Percentiles rank a stretch among this genome's conserved stretches.
phyloP scores from a whole-genome alignment of 495 filamentous ascomycete species.

The Podospora comata region DNA sequence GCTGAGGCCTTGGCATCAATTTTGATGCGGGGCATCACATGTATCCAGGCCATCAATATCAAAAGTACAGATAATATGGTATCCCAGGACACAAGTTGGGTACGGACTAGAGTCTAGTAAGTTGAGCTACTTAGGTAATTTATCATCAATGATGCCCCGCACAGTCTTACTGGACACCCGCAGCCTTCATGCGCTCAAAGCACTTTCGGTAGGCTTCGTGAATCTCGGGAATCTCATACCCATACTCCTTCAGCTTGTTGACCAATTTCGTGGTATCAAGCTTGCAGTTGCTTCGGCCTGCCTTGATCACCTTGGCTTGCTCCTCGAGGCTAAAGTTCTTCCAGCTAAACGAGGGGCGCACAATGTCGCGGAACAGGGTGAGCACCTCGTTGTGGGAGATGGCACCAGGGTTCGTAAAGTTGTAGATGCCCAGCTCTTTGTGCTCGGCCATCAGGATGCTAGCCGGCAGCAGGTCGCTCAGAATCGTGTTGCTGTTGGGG shows the following conservation, averaged over 20 bases:
- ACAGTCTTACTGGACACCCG: slow-evolving; percentile 42
- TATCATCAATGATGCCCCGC: neutral
- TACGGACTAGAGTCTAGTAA: neutral
- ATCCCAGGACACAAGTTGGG: no score
- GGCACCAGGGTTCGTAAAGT: slow-evolving; percentile 66
- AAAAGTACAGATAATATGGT: neutral
- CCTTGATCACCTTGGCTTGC: slow-evolving; percentile 65
- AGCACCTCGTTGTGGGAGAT: slow-evolving; percentile 68
- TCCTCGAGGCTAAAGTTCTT: slow-evolving; percentile 64
- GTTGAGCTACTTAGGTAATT: neutral
- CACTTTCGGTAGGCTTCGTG: slow-evolving; percentile 59
- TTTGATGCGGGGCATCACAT: neutral
- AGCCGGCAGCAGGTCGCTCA: slow-evolving; percentile 60
- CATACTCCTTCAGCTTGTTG: slow-evolving; percentile 58
- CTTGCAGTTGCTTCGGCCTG: slow-evolving; percentile 62
- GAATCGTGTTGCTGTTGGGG: slow-evolving; percentile 65
- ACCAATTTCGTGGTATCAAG: slow-evolving; percentile 60
- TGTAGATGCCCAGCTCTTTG: slow-evolving; percentile 60
- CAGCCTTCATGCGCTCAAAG: slow-evolving; percentile 63
- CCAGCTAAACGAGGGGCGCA: slow-evolving; percentile 60
- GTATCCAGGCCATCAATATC: neutral
- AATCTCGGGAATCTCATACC: slow-evolving; percentile 56
- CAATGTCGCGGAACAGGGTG: slow-evolving; percentile 57
- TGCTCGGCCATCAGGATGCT: slow-evolving; percentile 59
- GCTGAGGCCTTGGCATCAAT: neutral